Evolutionary conservation across 2,329 filamentous ascomycete genomes (phyloP), one percentile per base, ranked within the genome.

Genomic region (Pseudogymnoascus sp.): DNA sequence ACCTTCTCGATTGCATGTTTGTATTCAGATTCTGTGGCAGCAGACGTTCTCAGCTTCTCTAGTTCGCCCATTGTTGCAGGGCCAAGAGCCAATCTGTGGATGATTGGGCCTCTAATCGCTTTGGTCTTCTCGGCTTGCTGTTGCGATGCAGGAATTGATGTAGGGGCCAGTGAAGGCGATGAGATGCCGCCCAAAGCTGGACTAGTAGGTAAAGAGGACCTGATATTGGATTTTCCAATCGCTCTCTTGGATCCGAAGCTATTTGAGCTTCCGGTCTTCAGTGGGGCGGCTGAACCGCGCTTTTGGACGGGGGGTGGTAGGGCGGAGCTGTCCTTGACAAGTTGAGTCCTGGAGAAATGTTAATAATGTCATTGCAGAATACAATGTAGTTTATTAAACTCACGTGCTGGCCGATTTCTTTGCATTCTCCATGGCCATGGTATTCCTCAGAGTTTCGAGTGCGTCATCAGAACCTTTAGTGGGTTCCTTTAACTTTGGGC

Each of bases 71-170:
- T 79, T 0, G 79, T 73, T 66, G 79, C 78, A 12, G 85, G 81
- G 64, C 78, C 75, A 6, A 82, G 78, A 33, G 85, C 85, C 19
- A 88, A 74, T 67, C 86, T 82, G 71, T 88, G 85, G 28, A 88
- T 83, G 19, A 88, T 75, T 24, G 81, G 77, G 24, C 75, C 75
- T 3, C 80, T 78, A 65, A 79, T 78, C 61, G 81, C 82, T 71
- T 84, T 84, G 41, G 81, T 79, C 67, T 80, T 77, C 68, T 84
- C 81, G 37, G 81, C 70, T 33, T 79, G 73, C 66, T 82, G 78
- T 65, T 84, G 79, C 0, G 82, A 80, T 16, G 81, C 77, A 10
- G 79, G 80, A 8, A 77, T 77, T 1, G 82, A 79, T 3, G 79
- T 81, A 11, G 81, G 78, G 4, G 78, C 80, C 7, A 80, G 71